These are phyloP conservation scores for Claviceps sp. DNA, from an alignment of 2,329 filamentous ascomycete species.

Conservation along the genomic window DNA sequence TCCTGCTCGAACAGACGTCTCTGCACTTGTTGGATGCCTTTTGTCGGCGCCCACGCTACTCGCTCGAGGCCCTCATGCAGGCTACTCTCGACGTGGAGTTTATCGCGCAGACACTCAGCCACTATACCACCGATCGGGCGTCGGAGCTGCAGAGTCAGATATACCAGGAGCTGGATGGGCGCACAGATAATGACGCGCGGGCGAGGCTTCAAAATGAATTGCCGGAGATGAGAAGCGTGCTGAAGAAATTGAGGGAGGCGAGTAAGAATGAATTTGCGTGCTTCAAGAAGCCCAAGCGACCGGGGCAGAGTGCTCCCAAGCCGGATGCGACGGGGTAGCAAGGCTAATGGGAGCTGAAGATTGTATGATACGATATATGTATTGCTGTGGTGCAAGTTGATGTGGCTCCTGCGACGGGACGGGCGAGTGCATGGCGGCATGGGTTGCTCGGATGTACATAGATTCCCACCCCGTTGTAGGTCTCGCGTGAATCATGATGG, in stretches of 20 bases:
- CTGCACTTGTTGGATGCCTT: slow-evolving; percentile 73
- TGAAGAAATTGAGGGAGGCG: slow-evolving; percentile 72
- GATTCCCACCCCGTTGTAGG: too few relatives aligned
- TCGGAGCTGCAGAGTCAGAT: slow-evolving; percentile 76
- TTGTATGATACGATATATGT: background rate
- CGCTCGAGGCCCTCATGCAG: slow-evolving; percentile 79
- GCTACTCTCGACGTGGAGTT: slow-evolving; percentile 97
- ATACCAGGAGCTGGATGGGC: slow-evolving; percentile 78
- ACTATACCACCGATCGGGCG: slow-evolving; percentile 77
- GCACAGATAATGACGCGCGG: slow-evolving; percentile 79
- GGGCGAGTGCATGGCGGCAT: too few relatives aligned
- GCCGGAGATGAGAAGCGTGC: slow-evolving; percentile 72
- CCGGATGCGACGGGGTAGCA: slow-evolving; percentile 16
- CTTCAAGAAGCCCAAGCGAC: slow-evolving; percentile 52
- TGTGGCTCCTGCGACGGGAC: background rate
- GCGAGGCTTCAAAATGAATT: slow-evolving; percentile 72
- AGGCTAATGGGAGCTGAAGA: background rate
- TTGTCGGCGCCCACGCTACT: slow-evolving; percentile 51
- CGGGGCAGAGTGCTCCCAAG: slow-evolving; percentile 19
- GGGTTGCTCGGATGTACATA: too few relatives aligned
- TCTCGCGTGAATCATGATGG: too few relatives aligned
- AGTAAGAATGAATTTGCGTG: slow-evolving; percentile 82
- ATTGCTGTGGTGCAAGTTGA: background rate
- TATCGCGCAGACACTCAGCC: slow-evolving; percentile 79
- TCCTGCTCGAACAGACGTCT: slow-evolving; percentile 73